Conservation (phyloP, 2,329 filamentous ascomycete species). For the Pezicula neosporulosa region DNA sequence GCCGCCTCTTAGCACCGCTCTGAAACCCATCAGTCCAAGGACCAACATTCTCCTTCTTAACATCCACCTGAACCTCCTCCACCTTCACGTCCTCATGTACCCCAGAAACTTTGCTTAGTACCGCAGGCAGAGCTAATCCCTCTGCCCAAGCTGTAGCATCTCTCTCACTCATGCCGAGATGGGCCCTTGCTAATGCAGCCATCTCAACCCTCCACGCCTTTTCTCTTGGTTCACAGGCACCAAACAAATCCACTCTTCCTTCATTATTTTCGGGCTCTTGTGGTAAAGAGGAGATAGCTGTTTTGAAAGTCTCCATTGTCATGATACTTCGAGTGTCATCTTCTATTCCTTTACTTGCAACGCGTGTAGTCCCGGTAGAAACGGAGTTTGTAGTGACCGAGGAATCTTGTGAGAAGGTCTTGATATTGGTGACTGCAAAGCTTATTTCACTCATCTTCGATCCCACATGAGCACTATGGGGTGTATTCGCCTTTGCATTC, state of each 20-base stretch:
- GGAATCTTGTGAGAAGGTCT: not conserved
- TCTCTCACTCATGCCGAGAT: not conserved
- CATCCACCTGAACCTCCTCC: no score
- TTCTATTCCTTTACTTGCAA: not conserved
- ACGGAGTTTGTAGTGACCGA: not conserved
- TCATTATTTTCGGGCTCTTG: no score
- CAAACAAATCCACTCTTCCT: no score
- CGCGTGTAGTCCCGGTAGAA: no score
- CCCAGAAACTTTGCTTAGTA: not conserved
- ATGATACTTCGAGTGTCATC: not conserved
- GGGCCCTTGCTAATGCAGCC: not conserved
- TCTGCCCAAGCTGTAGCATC: slow-evolving; percentile 1
- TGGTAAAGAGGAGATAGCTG: not conserved
- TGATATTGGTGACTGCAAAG: not conserved
- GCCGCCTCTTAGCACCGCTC: no score
- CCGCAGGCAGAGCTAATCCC: not conserved
- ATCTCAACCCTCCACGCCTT: not conserved
- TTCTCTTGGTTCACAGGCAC: not conserved
- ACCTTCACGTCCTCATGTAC: no score
- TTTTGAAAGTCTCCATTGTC: not conserved
- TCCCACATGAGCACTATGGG: not conserved
- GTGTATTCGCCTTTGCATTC: not conserved
- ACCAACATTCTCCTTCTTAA: no score
- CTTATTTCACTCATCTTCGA: no score
- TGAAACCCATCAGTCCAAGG: no score